Evolutionary conservation across 306 rosid species (phyloP), one percentile per base, ranked within the genome.

Genomic region (Malus sieversii): DNA sequence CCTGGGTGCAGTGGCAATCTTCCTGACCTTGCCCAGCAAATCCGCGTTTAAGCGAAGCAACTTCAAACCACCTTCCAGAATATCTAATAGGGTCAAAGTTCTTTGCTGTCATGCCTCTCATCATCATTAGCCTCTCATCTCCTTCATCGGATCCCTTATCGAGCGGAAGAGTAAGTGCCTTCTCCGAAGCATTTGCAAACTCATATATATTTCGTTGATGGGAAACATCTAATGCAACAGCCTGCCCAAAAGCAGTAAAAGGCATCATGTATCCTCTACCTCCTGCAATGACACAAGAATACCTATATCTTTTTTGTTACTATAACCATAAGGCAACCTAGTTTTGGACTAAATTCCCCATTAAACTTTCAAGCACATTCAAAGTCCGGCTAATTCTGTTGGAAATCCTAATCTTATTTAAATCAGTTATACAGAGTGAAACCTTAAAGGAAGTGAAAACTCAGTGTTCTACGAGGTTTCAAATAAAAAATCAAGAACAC

Each of bases 1-100:
- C 98, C 98, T 95, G 98, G 72, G 97, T 95, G 84, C 97, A 95
- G 84, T 95, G 97, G 76, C 99, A 95, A 60, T 95, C 99, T 87
- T 89, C 99, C 84, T 95, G 99, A 70, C 99, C 99, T 80, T 77
- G 89, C 74, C 99, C 99, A 52, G 97, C 97, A 69, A 95, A 95
- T 82, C 99, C 99, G n/a, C 97, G 78, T 84, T 95, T 95, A 63
- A 92, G 99, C 2, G 99, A 95, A 79, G 99, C 97, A 75, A 95
- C 97, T 87, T 95, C 99, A 77, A 90, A 95, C 99, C 99, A 95
- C 85, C 99, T 92, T 68, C 98, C 98, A 8, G 96, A 89, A 78
- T 95, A 95, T 79, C 90, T 83, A 55, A 81, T 30, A 27, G 98
- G 97, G 81, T 95, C 91, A 63, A 95, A 95, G 79, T 87, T 42